Evolutionary conservation across 2,329 filamentous ascomycete genomes (phyloP), one percentile per base, ranked within the genome.

Genomic region (Fusarium sp.): DNA sequence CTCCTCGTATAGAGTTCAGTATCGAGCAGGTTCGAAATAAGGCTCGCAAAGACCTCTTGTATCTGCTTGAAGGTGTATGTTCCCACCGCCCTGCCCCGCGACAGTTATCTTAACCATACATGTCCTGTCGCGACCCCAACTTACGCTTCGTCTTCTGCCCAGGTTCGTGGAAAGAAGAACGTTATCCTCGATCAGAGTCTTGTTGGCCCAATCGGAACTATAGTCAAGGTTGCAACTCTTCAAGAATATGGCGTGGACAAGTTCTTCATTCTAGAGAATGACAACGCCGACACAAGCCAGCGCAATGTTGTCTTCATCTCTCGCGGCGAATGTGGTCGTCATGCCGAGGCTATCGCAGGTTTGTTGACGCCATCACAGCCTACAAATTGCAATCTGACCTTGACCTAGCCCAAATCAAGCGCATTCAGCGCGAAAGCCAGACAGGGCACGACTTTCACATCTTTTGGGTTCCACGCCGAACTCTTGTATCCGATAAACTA

Each of bases 121-220:
- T 53, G 34, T 45, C 21, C 30, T 46, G 30, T 45, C 21, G 37
- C 42, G 48, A 54, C 28, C 39, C 45, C 52, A 59, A 50, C 65
- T 69, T 58, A 71, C 59, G 45, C 62, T 66, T 55, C 54, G 21
- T 37, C 50, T 49, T 43, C 30, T 54, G 37, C 51, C 45, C 77
- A 99, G 96, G 93, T 98, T 71, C 93, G 95, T 78, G 97, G 97
- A 74, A 99, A 98, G 88, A 99, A 99, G 86, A 98, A 98, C 77
- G 85, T 99, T 66, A 92, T 99, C 54, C 91, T 99, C 77, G 95
- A 98, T 79, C 93, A 92, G 80, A 91, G 90, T 75, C 86, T 99
- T 74, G 94, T 95, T 72, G 96, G 95, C 25, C 93, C 94, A 30
- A 88, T 99, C 73, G 93, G 94, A 63, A 87, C 95, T 63, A 91